phyloP scores from a whole-genome alignment of 495 filamentous ascomycete genomes.

The Talaromyces trachyspermus region DNA sequence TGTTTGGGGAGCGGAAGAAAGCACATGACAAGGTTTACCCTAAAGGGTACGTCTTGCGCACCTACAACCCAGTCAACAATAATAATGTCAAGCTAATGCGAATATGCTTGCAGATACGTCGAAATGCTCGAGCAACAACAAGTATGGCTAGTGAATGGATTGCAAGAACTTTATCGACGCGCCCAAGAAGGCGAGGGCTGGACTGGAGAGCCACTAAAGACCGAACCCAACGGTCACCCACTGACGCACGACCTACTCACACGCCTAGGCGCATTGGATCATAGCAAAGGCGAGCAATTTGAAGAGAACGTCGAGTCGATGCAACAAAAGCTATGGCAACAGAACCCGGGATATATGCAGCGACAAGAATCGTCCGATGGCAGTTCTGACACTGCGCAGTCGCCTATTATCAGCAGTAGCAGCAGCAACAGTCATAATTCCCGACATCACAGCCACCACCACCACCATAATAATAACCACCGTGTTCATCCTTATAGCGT shows the following conservation, averaged over 20 bases:
- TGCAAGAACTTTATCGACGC: constrained; percentile 54
- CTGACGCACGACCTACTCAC: constrained; percentile 61
- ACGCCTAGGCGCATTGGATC: constrained; percentile 47
- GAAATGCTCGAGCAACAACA: constrained; percentile 70
- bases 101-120: constrained; percentile 58
- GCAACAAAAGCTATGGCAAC: constrained; percentile 47
- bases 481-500: too few species aligned
- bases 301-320: constrained; percentile 53
- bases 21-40: constrained; percentile 57
- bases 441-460: too few species aligned
- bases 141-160: constrained; percentile 51
- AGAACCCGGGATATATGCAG: constrained; percentile 40
- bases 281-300: constrained; percentile 45
- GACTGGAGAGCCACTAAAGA: constrained; percentile 46
- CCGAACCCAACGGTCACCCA: constrained; percentile 49
- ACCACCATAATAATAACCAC: too few species aligned
- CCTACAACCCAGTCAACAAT: too few species aligned
- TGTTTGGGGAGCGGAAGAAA: constrained; percentile 57
- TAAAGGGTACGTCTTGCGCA: constrained; percentile 44
- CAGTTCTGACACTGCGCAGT: constrained; percentile 44
- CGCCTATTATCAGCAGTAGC: constrained; percentile 28
- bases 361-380: constrained; percentile 46
- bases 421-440: too few species aligned
- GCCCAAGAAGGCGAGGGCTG: constrained; percentile 43
- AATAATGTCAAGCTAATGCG: neutral